Base-by-base conservation (phyloP, 495 filamentous ascomycete species). In the Usnea hakonensis region DNA sequence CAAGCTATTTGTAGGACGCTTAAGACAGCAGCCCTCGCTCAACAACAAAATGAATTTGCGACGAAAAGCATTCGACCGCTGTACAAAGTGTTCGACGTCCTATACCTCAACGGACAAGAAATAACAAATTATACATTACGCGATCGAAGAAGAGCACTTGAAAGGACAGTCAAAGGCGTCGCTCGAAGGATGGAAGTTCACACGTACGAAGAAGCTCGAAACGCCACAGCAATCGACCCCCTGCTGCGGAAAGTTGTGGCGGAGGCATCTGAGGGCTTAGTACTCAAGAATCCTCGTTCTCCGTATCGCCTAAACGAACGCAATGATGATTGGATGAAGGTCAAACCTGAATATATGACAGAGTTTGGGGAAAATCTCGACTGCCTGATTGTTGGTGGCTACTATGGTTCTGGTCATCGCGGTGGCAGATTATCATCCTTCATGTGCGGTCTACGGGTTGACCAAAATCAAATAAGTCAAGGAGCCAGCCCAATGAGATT, bases 291-390 rank as follows among this genome's bases (percentile, higher is more conserved):
- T 68, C 94, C 94, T 7, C 80, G 88, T 16, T 94, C 91, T 3
- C 76, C 82, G 55, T 98, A 98, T 71, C 83, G 85, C 32, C 77
- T 96, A 36, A 96, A 96, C 72, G 88, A 91, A 65, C 89, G 94
- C 35, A 94, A 94, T 69, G 90, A 97, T 68, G 88, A 95, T 76
- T 98, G 94, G 94, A 90, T 97, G 78, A 98, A 98, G 72, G 91
- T 98, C 23, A 98, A 98, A 71, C 94, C 94, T 7, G 94, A 98
- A 63, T 98, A 98, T 74, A 97, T 98, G 94, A 86, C 85, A 30
- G 94, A 96, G 65, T 97, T 92, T 70, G 94, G 94, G 60, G 94
- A 98, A 74, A 89, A 87, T 8, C 83, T 98, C 13, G 94, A 98
- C 70, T 86, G 90, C 56, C 76, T 96, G 21, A 81, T 98, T 8